Percentiles rank a stretch among this genome's conserved stretches.
Evolutionary conservation across 805 yeast genomes (phyloP).

Genomic region (Schizosaccharomyces osmophilus): DNA sequence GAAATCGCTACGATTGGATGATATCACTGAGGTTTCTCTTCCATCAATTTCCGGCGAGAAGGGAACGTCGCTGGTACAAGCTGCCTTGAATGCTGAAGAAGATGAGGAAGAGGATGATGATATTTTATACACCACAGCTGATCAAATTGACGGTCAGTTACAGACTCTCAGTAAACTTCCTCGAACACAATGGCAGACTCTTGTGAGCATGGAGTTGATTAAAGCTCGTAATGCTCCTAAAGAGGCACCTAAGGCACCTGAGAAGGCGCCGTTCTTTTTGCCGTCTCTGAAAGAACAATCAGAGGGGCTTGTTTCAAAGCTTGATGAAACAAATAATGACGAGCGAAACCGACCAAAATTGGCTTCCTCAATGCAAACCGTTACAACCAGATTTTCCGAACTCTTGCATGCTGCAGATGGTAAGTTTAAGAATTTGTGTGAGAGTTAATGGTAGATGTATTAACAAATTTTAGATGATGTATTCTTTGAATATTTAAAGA

Average conservation of each 20-base stretch:
- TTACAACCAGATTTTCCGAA: neutral
- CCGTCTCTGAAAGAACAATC: slow-evolving; percentile 12
- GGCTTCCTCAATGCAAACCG: no score
- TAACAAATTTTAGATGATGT: slow-evolving; percentile 5
- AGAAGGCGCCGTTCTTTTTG: slow-evolving; percentile 60
- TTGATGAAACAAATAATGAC: neutral
- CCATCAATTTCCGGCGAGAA: slow-evolving; percentile 67
- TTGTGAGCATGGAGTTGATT: slow-evolving; percentile 61
- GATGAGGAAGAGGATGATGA: slow-evolving; percentile 15
- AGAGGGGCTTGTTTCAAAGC: neutral
- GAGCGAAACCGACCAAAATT: neutral
- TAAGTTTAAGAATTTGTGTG: neutral
- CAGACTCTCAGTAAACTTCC: slow-evolving; percentile 59
- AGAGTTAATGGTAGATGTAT: neutral
- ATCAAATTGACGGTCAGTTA: slow-evolving; percentile 37
- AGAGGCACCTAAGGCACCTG: slow-evolving; percentile 69
- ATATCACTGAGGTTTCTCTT: slow-evolving; percentile 26
- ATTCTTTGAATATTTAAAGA: slow-evolving; percentile 31
- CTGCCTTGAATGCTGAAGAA: slow-evolving; percentile 35
- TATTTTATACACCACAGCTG: slow-evolving; percentile 16
- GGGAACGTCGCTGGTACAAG: slow-evolving; percentile 46
- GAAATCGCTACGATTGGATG: slow-evolving; percentile 50
- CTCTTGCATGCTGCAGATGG: slow-evolving; percentile 10
- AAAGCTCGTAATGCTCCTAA: slow-evolving; percentile 64
- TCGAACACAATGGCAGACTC: slow-evolving; percentile 50